Evolutionary conservation across 2,329 filamentous ascomycete species (phyloP).

Genomic region (Blumeria hordei): DNA sequence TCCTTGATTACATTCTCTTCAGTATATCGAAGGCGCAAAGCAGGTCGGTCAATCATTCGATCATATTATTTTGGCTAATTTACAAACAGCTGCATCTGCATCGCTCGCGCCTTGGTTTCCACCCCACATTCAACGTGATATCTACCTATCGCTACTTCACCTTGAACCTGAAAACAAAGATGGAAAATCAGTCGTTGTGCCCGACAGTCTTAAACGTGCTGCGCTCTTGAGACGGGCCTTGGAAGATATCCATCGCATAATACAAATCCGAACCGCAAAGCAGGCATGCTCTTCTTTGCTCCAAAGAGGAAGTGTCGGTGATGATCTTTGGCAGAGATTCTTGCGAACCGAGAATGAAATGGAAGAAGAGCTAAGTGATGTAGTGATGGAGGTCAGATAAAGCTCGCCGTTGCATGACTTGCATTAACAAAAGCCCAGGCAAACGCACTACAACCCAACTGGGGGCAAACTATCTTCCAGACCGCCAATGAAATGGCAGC

Average conservation of each 20-base stretch:
- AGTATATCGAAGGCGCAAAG: constrained; percentile 82
- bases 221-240: constrained; percentile 72
- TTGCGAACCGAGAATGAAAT: constrained; percentile 87
- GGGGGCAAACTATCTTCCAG: constrained; percentile 93
- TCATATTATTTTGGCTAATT: neutral
- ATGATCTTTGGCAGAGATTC: constrained; percentile 89
- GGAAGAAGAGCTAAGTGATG: constrained; percentile 84
- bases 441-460: constrained; percentile 67
- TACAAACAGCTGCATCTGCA: constrained; percentile 40
- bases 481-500: constrained; percentile 87
- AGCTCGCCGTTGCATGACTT: neutral
- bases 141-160: constrained; percentile 84
- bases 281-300: constrained; percentile 62
- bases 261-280: constrained; percentile 73
- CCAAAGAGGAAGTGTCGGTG: constrained; percentile 78
- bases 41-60: constrained; percentile 28
- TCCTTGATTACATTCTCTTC: constrained; percentile 80
- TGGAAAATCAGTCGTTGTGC: constrained; percentile 45
- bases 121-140: constrained; percentile 70
- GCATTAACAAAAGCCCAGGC: constrained; percentile 30
- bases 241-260: constrained; percentile 79
- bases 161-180: constrained; percentile 35
- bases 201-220: constrained; percentile 67
- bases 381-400: constrained; percentile 64
- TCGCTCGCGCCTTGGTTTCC: constrained; percentile 89